phyloP scores from a whole-genome alignment of 345 rosid species.

The Syzygium aqueum region DNA sequence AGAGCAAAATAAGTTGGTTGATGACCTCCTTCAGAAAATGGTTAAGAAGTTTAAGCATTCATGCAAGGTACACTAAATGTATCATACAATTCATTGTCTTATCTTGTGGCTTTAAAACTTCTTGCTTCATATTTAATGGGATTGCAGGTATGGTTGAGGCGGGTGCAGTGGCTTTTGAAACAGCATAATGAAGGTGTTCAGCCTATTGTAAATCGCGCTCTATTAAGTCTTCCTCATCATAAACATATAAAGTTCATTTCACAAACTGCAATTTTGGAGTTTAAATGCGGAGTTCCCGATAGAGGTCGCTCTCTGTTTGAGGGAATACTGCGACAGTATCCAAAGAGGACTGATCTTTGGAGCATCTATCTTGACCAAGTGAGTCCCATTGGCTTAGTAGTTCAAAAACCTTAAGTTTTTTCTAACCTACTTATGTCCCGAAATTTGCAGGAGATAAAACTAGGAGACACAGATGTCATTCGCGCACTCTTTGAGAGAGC shows the following conservation, averaged over 20 bases:
- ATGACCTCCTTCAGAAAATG: constrained; percentile 72
- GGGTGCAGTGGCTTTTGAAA: constrained; percentile 45
- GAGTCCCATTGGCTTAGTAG: neutral
- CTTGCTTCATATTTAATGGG: neutral
- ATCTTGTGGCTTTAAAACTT: neutral
- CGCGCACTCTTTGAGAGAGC: constrained; percentile 84
- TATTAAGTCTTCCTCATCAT: constrained; percentile 69
- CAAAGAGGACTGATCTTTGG: constrained; percentile 94
- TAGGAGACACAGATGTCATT: constrained; percentile 60
- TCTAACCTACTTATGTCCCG: neutral
- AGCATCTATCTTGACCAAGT: constrained; percentile 95
- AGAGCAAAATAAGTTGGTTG: constrained; percentile 60
- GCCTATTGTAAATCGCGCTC: constrained; percentile 56
- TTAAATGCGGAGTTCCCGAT: constrained; percentile 82
- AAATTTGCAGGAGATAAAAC: constrained; percentile 57
- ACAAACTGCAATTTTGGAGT: constrained; percentile 80
- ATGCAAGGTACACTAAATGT: constrained; percentile 51
- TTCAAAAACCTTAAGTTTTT: neutral
- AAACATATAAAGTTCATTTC: constrained; percentile 84
- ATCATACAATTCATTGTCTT: neutral
- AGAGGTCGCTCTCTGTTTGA: constrained; percentile 87
- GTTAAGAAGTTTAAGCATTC: constrained; percentile 84
- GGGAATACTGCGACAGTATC: constrained; percentile 77
- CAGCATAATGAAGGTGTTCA: constrained; percentile 58
- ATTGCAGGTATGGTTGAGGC: constrained; percentile 69